Evolutionary conservation across 2,329 filamentous ascomycete species (phyloP).

Genomic region (Sphaceloma murrayae): DNA sequence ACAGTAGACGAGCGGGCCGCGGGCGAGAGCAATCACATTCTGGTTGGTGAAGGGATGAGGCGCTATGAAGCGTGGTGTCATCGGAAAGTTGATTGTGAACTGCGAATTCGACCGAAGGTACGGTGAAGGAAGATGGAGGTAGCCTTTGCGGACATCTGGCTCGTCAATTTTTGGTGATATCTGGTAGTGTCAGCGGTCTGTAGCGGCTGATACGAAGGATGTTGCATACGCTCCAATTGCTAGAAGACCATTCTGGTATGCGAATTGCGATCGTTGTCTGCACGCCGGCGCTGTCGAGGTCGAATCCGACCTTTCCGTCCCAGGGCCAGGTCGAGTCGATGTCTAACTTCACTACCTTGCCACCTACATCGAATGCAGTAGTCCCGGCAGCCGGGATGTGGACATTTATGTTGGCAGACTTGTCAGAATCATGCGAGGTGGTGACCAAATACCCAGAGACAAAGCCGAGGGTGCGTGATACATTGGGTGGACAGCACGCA

Average conservation of each 20-base stretch:
- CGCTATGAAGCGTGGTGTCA: slow-evolving; percentile 41
- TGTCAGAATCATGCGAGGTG: slow-evolving; percentile 25
- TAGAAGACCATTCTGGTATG: slow-evolving; percentile 45
- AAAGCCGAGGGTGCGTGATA: slow-evolving; percentile 47
- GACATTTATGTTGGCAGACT: slow-evolving; percentile 38
- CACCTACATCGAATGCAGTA: slow-evolving; percentile 33
- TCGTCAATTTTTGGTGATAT: slow-evolving; percentile 29
- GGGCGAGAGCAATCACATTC: slow-evolving; percentile 43
- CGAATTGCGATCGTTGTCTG: slow-evolving; percentile 40
- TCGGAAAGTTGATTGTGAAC: slow-evolving; percentile 39
- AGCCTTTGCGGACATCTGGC: slow-evolving; percentile 37
- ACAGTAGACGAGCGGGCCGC: slow-evolving; percentile 53
- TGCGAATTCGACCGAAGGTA: slow-evolving; percentile 34
- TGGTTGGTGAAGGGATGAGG: slow-evolving; percentile 51
- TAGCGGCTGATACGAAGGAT: background rate
- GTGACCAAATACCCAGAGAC: slow-evolving; percentile 51
- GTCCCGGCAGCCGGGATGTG: slow-evolving; percentile 48
- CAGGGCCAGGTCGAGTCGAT: slow-evolving; percentile 51
- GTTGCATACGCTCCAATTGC: slow-evolving; percentile 24
- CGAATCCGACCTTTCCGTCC: slow-evolving; percentile 44
- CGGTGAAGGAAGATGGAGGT: slow-evolving; percentile 37
- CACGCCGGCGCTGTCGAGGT: slow-evolving; percentile 29
- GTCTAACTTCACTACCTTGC: slow-evolving; percentile 33
- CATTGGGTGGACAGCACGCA: slow-evolving; percentile 53
- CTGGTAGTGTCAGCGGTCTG: background rate